Percentiles rank a stretch among this genome's conserved stretches.
These are phyloP conservation scores for Paraconiothyrium sp. DNA, from an alignment of 2,329 filamentous ascomycete species.

Conservation along the genomic window DNA sequence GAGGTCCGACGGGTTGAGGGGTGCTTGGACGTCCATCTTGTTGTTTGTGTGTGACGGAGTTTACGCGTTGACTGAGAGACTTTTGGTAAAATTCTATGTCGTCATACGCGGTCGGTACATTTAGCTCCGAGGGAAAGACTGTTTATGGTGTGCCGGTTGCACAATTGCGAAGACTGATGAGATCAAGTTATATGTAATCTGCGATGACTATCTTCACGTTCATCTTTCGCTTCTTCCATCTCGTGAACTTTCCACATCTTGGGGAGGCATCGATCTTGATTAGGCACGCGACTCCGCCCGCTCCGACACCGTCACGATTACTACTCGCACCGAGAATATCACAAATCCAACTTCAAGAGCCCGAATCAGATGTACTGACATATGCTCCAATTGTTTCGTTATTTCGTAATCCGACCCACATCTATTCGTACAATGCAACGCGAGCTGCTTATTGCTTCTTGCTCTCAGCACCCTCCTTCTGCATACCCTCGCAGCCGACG, in stretches of 20 bases:
- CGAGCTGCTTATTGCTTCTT: slow-evolving; percentile 31
- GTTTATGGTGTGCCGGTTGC: background rate
- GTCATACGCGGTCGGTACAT: background rate
- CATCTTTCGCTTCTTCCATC: no score
- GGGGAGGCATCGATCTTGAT: background rate
- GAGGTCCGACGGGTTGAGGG: slow-evolving; percentile 45
- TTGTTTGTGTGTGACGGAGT: background rate
- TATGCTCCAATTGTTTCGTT: background rate
- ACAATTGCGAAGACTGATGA: background rate
- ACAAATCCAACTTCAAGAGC: background rate
- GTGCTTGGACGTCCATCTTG: slow-evolving; percentile 49
- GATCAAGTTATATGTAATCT: no score
- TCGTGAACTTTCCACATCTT: no score
- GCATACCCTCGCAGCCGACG: slow-evolving; percentile 75
- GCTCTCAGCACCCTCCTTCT: slow-evolving; percentile 51
- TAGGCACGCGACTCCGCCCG: background rate
- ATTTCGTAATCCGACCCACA: background rate
- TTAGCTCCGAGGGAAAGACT: background rate
- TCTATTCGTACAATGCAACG: background rate
- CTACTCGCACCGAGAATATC: background rate
- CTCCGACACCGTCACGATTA: background rate
- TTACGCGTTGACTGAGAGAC: background rate
- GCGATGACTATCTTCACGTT: no score
- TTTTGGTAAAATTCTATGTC: background rate
- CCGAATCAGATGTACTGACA: no score